Evolutionary conservation across 202 grass and related monocot genomes (phyloP).

Genomic region (Thinopyrum obtusiflorum): DNA sequence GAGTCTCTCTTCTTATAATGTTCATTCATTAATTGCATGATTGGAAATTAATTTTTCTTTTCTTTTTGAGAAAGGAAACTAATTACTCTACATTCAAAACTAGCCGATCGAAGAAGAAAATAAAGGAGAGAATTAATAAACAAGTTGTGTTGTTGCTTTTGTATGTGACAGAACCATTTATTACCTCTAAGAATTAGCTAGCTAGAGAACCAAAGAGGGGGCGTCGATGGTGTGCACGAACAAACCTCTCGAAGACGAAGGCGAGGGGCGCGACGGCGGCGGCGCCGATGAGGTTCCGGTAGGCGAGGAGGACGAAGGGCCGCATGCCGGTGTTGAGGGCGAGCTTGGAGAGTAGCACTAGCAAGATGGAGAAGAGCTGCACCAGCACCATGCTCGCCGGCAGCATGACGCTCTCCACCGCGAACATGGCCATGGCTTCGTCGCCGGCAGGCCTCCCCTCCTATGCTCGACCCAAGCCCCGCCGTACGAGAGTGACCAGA

Average conservation of each 20-base stretch:
- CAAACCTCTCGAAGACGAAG: constrained; percentile 56
- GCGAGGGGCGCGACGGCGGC: constrained; percentile 49
- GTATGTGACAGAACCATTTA: too few relatives aligned
- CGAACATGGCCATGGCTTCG: neutral
- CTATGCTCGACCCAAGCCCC: neutral
- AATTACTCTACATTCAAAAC: neutral
- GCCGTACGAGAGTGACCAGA: neutral
- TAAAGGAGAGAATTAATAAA: neutral
- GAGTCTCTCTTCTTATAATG: neutral
- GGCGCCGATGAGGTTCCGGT: constrained; percentile 56
- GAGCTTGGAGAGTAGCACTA: constrained; percentile 48
- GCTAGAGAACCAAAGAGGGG: too few relatives aligned
- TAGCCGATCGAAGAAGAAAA: neutral
- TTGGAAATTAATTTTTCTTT: too few relatives aligned
- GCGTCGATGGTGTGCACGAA: neutral
- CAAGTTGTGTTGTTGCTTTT: too few relatives aligned
- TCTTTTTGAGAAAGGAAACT: too few relatives aligned
- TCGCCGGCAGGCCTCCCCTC: neutral
- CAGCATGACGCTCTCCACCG: constrained; percentile 8
- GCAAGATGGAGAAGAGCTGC: constrained; percentile 37
- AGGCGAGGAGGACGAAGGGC: constrained; percentile 54
- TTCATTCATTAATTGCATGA: too few relatives aligned
- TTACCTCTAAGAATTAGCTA: neutral
- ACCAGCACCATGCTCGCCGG: constrained; percentile 41
- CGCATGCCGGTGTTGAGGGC: constrained; percentile 53